A percentile compares a stretch with the other conserved stretches of the same genome.
These are phyloP conservation scores for Pseudozyma thailandica DNA, from an alignment of 1,284 basidiomycete species.

Conservation along the genomic window DNA sequence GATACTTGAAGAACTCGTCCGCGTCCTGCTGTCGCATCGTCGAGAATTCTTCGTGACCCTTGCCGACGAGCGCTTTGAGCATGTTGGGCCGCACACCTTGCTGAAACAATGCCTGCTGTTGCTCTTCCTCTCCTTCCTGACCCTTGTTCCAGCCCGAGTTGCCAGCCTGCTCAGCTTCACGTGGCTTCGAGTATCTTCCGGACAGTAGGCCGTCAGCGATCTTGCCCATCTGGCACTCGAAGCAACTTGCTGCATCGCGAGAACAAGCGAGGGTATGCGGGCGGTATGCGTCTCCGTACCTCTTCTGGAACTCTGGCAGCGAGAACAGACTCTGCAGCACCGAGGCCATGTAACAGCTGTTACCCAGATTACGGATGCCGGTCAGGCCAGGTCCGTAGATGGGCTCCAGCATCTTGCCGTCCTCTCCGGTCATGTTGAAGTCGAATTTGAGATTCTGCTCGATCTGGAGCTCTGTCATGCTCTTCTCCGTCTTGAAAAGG, in stretches of 20 bases:
- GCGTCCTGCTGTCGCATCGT: conserved; percentile 98
- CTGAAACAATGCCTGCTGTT: conserved; percentile 74
- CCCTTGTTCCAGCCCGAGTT: conserved; percentile 11
- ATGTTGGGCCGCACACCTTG: conserved; percentile 83
- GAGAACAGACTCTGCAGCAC: conserved; percentile 89
- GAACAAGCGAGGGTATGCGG: conserved; percentile 77
- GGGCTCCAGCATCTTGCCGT: conserved; percentile 86
- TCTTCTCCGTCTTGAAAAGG: conserved; percentile 93
- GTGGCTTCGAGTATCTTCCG: conserved; percentile 85
- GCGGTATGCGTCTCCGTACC: conserved; percentile 75
- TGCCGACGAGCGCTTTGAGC: conserved; percentile 90
- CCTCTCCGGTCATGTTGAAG: conserved; percentile 90
- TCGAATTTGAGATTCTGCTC: conserved; percentile 96
- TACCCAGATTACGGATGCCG: conserved; percentile 91
- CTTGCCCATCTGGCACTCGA: conserved; percentile 95
- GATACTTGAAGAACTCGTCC: conserved; percentile 90
- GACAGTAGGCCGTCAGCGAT: conserved; percentile 90
- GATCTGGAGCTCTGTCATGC: conserved; percentile 96
- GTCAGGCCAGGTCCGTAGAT: conserved; percentile 89
- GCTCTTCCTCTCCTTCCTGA: conserved; percentile 9
- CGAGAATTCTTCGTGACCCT: conserved; percentile 91
- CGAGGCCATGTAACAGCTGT: conserved; percentile 98
- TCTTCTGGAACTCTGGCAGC: conserved; percentile 79
- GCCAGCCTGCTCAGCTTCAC: conserved; percentile 46
- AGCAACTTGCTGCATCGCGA: conserved; percentile 80